Evolutionary conservation across 2,329 filamentous ascomycete genomes (phyloP).

Genomic region (Monilinia laxa): DNA sequence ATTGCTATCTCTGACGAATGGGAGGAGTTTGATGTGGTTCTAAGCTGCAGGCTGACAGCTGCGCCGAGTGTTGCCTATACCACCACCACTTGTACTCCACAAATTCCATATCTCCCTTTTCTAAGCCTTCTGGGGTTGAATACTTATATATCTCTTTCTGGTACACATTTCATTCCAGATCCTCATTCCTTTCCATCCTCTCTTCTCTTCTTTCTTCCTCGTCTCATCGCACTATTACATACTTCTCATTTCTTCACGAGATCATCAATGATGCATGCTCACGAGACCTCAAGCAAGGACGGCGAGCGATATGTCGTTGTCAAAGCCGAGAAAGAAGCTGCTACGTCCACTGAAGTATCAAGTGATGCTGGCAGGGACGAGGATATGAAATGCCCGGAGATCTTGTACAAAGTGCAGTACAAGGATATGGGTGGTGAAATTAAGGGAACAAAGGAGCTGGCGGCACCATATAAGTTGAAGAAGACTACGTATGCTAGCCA

Average conservation of each 20-base stretch:
- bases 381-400: conserved; percentile 29
- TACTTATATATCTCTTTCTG: background rate
- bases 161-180: background rate
- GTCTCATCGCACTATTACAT: background rate
- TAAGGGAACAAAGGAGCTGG: conserved; percentile 30
- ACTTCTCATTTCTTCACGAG: background rate
- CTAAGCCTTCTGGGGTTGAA: background rate
- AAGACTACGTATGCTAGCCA: conserved; percentile 25
- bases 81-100: conserved; percentile 8
- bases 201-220: background rate
- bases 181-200: background rate
- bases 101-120: background rate
- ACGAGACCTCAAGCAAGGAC: conserved; percentile 17
- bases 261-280: conserved; percentile 23
- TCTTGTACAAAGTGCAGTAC: conserved; percentile 33
- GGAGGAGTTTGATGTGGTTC: background rate
- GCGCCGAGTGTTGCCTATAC: conserved; percentile 20
- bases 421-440: conserved; percentile 31
- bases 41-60: conserved; percentile 21
- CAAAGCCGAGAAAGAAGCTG: conserved; percentile 25
- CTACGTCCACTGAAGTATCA: conserved; percentile 19
- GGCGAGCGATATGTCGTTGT: conserved; percentile 30
- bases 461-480: conserved; percentile 32
- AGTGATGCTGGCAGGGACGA: conserved; percentile 26
- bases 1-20: conserved; percentile 22